Base-by-base conservation (phyloP, 768 basidiomycete species). In the Mycena leptocephala region DNA sequence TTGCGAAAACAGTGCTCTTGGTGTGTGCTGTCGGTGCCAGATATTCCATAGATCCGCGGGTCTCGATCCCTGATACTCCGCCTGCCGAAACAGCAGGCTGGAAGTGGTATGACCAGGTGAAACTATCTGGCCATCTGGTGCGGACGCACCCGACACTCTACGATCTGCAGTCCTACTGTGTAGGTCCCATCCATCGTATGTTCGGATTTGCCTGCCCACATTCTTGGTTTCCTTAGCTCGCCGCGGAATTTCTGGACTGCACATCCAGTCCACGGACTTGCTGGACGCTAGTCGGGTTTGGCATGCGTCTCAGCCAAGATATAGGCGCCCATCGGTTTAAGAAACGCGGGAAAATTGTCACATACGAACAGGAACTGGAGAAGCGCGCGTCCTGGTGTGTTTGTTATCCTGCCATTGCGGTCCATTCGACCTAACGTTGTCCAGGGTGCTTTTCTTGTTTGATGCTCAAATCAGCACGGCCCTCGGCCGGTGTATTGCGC, bases 11-110 rank as follows among this genome's bases (percentile, higher is more conserved):
- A 0, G 88, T 95, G 37, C 86, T 96, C 4, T 86, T 95, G 0
- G 90, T 96, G 0, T 95, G 94, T 79, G 95, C 96, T 0, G 85
- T 92, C 26, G 95, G 89, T 3, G 85, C 94, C 0, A 88, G 93
- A 53, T 87, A 83, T 75, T 89, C 89, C 10, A 86, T 92, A 35
- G 94, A 96, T 79, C 88, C 87, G 0, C 86, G 93, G 14, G 91
- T 72, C 14, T 62, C 56, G 26, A 46, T 63, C 16, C 92, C 3
- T 72, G 88, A 53, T 28, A 59, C 64, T 8, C 41, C 65, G 75
- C 87, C 14, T 88, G 89, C n/a, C 79, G 79, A 32, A 91, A 91
- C 6, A 84, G 88, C 6, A 92, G 93, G 0, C 30, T 94, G 92
- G 92, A 90, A 88, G 78, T 95, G 90, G 86, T 93, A 92, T 77